These are phyloP conservation scores for Persicaria maculosa DNA, from an alignment of 148 eudicot genomes.

Conservation along the genomic window DNA sequence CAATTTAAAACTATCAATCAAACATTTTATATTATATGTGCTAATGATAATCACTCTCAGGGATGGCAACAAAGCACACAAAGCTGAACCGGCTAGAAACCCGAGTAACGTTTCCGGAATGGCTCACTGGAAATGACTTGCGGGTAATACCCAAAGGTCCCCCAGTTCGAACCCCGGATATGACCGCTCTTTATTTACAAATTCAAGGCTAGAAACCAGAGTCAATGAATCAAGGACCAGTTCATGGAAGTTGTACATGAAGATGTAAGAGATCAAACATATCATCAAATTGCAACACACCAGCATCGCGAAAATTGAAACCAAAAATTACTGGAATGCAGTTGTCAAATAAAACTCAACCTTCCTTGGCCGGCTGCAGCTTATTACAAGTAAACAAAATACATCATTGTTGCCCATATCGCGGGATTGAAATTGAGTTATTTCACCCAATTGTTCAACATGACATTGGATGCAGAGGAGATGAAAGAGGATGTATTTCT, in stretches of 20 bases:
- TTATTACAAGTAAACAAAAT: slow-evolving; percentile 3
- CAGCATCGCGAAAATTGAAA: background rate
- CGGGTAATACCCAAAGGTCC: too few relatives aligned
- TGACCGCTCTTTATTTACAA: too few relatives aligned
- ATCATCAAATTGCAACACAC: slow-evolving; percentile 2
- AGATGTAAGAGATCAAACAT: background rate
- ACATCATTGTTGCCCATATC: background rate
- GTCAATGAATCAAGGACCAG: background rate
- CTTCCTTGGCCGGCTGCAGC: background rate
- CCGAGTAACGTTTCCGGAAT: too few relatives aligned
- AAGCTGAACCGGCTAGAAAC: background rate
- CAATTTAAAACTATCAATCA: too few relatives aligned
- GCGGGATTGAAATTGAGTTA: background rate
- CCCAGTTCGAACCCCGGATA: too few relatives aligned
- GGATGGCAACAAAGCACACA: background rate
- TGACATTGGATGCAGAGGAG: background rate
- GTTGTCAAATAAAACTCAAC: background rate
- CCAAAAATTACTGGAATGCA: background rate
- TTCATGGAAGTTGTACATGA: background rate
- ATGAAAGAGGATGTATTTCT: background rate
- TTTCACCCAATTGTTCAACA: background rate
- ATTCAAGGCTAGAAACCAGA: background rate
- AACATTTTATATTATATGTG: too few relatives aligned
- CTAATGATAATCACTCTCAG: too few relatives aligned
- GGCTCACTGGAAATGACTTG: too few relatives aligned